A percentile compares a stretch with the other conserved stretches of the same genome.
phyloP scores from a whole-genome alignment of 2,329 filamentous ascomycete genomes.

The Aspergillus amoenus region DNA sequence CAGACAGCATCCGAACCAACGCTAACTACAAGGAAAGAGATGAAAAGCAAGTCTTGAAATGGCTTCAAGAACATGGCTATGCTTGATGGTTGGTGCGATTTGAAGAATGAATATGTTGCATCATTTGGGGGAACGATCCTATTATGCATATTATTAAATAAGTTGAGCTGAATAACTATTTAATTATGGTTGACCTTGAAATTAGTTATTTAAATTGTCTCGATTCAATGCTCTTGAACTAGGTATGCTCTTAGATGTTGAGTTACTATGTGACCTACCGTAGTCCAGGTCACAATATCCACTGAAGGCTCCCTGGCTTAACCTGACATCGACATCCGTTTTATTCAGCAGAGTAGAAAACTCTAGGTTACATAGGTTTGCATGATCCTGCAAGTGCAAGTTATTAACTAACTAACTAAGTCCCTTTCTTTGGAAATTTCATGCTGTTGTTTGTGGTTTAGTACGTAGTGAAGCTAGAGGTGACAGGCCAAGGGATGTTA shows the following conservation, averaged over 20 bases:
- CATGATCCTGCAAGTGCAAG: not conserved
- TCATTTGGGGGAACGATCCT: too few relatives aligned
- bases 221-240: not conserved
- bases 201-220: not conserved
- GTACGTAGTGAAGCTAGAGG: not conserved
- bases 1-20: constrained; percentile 80
- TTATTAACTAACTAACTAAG: not conserved
- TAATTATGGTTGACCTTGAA: too few relatives aligned
- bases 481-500: not conserved
- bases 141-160: not conserved
- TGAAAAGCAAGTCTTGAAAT: constrained; percentile 69
- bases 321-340: not conserved
- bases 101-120: not conserved
- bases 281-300: not conserved
- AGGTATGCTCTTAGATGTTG: not conserved
- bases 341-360: not conserved
- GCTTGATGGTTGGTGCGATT: constrained; percentile 30
- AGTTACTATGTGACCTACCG: not conserved
- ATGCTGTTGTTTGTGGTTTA: not conserved
- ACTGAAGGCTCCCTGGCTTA: not conserved
- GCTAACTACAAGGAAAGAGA: constrained; percentile 82
- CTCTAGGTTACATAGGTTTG: not conserved
- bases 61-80: constrained; percentile 68
- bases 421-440: not conserved
- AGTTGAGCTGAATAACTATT: not conserved